Evolutionary conservation across 164 flowering plant genomes (phyloP).

Genomic region (Dillenia suffruticosa): DNA sequence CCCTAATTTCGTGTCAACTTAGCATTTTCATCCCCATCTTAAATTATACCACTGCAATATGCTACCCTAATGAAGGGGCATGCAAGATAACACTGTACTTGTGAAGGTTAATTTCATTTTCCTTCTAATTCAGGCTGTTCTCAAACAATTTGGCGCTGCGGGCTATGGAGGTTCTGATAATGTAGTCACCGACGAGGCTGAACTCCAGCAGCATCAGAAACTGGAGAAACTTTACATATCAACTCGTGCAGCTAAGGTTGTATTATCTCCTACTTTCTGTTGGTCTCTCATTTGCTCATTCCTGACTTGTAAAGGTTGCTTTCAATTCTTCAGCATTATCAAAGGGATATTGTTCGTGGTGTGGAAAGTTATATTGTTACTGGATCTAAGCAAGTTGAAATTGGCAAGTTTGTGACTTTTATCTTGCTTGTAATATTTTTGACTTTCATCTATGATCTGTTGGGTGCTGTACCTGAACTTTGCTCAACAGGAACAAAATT

Average conservation of each 20-base stretch:
- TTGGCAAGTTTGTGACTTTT: constrained; percentile 44
- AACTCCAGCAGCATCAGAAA: constrained; percentile 69
- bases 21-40: too few species aligned
- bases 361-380: constrained; percentile 82
- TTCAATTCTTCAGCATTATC: constrained; percentile 59
- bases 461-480: neutral
- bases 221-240: constrained; percentile 87
- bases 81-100: too few species aligned
- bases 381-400: constrained; percentile 89
- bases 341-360: constrained; percentile 93
- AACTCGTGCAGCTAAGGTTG: constrained; percentile 90
- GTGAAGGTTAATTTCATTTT: too few species aligned
- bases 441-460: too few species aligned
- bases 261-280: neutral
- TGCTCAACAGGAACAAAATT: constrained; percentile 60
- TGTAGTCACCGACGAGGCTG: constrained; percentile 54
- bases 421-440: neutral
- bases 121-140: constrained; percentile 55
- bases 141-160: constrained; percentile 72
- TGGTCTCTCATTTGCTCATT: neutral
- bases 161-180: constrained; percentile 75
- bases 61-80: too few species aligned
- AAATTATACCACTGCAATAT: too few species aligned
- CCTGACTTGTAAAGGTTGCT: neutral
- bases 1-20: too few species aligned